Percentiles rank a stretch among this genome's conserved stretches.
phyloP scores from a whole-genome alignment of 495 filamentous ascomycete genomes.

The Neurospora intermedia region DNA sequence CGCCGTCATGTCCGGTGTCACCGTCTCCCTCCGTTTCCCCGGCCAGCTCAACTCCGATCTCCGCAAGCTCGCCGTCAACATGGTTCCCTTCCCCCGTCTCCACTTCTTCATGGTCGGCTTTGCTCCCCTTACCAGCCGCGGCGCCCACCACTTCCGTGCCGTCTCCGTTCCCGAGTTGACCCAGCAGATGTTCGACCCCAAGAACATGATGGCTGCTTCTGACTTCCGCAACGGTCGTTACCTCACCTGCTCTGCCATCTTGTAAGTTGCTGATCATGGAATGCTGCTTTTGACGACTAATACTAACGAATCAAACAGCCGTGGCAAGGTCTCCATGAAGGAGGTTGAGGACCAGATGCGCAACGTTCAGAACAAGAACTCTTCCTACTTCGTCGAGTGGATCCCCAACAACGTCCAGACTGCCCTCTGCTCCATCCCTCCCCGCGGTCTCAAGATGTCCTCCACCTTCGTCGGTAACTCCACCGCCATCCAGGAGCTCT shows the following conservation, averaged over 20 bases:
- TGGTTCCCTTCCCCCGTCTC: slow-evolving; percentile 99
- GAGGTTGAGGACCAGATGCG: slow-evolving; percentile 99
- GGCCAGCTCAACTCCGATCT: slow-evolving; percentile 99
- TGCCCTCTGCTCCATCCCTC: slow-evolving; percentile 97
- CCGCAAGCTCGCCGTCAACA: slow-evolving; percentile 99
- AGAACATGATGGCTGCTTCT: slow-evolving; percentile 99
- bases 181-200: slow-evolving; percentile 99
- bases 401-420: slow-evolving; percentile 99
- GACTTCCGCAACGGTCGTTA: slow-evolving; percentile 99
- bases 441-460: slow-evolving; percentile 97
- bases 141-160: slow-evolving; percentile 90
- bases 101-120: slow-evolving; percentile 99
- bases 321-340: slow-evolving; percentile 99
- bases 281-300: background rate
- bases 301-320: slow-evolving; percentile 45
- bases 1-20: slow-evolving; percentile 99
- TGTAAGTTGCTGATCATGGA: slow-evolving; percentile 31
- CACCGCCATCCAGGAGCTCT: slow-evolving; percentile 98
- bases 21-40: slow-evolving; percentile 97
- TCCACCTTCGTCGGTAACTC: slow-evolving; percentile 99
- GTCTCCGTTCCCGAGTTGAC: slow-evolving; percentile 97
- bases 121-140: slow-evolving; percentile 94
- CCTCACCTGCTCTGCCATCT: slow-evolving; percentile 99
- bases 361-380: slow-evolving; percentile 99
- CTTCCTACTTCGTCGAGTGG: slow-evolving; percentile 99